Conservation (phyloP, 2,329 filamentous ascomycete genomes). For the Trichoderma endophyticum region DNA sequence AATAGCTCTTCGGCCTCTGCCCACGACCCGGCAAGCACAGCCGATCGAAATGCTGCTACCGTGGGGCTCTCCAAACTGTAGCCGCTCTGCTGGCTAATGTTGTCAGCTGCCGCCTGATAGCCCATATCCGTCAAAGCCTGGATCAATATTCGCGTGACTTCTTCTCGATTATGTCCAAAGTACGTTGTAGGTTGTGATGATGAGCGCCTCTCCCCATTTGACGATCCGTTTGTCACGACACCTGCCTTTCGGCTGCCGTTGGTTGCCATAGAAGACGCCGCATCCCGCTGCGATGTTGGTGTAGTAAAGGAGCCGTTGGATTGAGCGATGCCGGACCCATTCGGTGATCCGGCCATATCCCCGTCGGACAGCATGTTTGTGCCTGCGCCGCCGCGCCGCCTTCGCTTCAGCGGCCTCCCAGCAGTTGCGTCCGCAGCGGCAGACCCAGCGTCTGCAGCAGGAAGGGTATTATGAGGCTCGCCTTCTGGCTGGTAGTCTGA, state of each 20-base stretch:
- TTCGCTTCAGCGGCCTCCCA: slow-evolving; percentile 41
- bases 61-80: slow-evolving; percentile 81
- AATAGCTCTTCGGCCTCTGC: slow-evolving; percentile 78
- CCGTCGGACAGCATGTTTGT: slow-evolving; percentile 65
- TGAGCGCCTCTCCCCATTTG: slow-evolving; percentile 31
- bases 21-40: slow-evolving; percentile 81
- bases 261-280: slow-evolving; percentile 23
- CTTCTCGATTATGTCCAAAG: slow-evolving; percentile 84
- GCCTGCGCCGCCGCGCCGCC: slow-evolving; percentile 53
- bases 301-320: slow-evolving; percentile 41
- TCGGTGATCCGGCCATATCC: slow-evolving; percentile 48
- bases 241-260: slow-evolving; percentile 49
- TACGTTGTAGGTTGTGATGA: slow-evolving; percentile 46
- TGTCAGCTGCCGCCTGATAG: slow-evolving; percentile 72
- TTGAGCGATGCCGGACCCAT: slow-evolving; percentile 47
- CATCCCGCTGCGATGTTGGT: slow-evolving; percentile 21
- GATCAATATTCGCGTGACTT: slow-evolving; percentile 88
- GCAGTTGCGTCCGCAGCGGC: slow-evolving; percentile 18
- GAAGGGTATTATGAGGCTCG: slow-evolving; percentile 1
- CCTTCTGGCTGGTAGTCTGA: slow-evolving; percentile 38
- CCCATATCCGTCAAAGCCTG: slow-evolving; percentile 88
- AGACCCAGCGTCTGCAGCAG: slow-evolving; percentile 4
- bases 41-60: slow-evolving; percentile 79
- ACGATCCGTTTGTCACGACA: slow-evolving; percentile 54
- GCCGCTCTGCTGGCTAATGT: slow-evolving; percentile 76